A percentile compares a stretch with the other conserved stretches of the same genome.
These are phyloP conservation scores for Hirsutella minnesotensis DNA, from an alignment of 2,329 filamentous ascomycete species.

Conservation along the genomic window DNA sequence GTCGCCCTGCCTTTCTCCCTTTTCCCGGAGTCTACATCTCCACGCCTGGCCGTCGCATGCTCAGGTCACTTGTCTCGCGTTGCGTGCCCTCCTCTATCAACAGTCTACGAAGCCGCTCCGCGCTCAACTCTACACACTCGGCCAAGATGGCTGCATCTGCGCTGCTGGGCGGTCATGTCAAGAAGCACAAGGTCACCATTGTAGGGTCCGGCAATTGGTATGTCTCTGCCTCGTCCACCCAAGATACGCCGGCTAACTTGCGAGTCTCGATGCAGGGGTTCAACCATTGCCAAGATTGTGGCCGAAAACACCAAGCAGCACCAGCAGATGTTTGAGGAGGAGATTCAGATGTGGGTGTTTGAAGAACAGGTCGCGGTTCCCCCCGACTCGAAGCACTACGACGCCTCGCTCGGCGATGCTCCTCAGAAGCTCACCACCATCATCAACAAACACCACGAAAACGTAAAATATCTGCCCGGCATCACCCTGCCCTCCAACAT, in stretches of 20 bases:
- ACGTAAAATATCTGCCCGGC: conserved; percentile 93
- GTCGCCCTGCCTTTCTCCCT: too few species aligned
- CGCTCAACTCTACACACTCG: conserved; percentile 3
- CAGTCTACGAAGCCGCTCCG: not conserved
- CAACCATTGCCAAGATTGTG: conserved; percentile 92
- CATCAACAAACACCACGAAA: conserved; percentile 91
- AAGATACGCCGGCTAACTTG: not conserved
- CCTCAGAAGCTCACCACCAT: conserved; percentile 80
- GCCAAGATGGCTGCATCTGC: conserved; percentile 19
- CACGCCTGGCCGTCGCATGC: too few species aligned
- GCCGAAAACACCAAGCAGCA: conserved; percentile 80
- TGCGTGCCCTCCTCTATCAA: not conserved
- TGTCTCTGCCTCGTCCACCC: conserved; percentile 8
- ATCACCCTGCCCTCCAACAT: conserved; percentile 75
- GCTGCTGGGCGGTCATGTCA: conserved; percentile 38
- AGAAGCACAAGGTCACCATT: conserved; percentile 86
- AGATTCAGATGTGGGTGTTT: conserved; percentile 98
- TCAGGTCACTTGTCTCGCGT: not conserved
- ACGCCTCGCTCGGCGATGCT: conserved; percentile 46
- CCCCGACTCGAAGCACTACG: conserved; percentile 61
- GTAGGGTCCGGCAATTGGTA: conserved; percentile 96
- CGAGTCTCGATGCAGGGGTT: conserved; percentile 51
- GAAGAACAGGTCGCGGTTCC: conserved; percentile 78
- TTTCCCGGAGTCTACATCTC: too few species aligned
- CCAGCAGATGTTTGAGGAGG: conserved; percentile 69